phyloP scores from a whole-genome alignment of 2,329 filamentous ascomycete species.

The Cladosporium velox region DNA sequence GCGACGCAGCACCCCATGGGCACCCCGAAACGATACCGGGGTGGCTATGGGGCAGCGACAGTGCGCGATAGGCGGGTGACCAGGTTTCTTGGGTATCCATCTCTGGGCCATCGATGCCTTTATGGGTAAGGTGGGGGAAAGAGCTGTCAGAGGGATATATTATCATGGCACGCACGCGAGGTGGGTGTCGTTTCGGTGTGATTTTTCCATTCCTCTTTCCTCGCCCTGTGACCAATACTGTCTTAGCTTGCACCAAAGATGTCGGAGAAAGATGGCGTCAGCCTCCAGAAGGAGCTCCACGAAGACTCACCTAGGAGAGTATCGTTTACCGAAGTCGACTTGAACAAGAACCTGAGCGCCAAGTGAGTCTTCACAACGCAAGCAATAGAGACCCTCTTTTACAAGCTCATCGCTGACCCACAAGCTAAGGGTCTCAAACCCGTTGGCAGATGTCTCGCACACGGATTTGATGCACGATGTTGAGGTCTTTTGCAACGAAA shows the following conservation, averaged over 20 bases:
- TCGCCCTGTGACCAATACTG: background rate
- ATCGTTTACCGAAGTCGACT: slow-evolving; percentile 23
- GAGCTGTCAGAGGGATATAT: slow-evolving; percentile 17
- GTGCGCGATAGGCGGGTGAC: background rate
- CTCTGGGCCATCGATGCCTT: slow-evolving; percentile 16
- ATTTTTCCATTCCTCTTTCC: background rate
- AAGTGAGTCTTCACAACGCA: slow-evolving; percentile 22
- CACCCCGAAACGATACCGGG: slow-evolving; percentile 14
- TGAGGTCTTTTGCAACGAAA: slow-evolving; percentile 54
- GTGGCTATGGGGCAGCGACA: background rate
- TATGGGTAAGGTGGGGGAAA: slow-evolving; percentile 5
- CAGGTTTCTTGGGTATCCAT: slow-evolving; percentile 9
- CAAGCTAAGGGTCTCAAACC: slow-evolving; percentile 50
- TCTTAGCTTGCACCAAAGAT: background rate
- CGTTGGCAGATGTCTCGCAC: slow-evolving; percentile 55
- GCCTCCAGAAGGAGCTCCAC: slow-evolving; percentile 9
- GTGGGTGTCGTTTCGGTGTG: background rate
- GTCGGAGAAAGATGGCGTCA: slow-evolving; percentile 13
- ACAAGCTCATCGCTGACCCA: slow-evolving; percentile 14
- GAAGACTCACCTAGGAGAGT: background rate
- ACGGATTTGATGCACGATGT: slow-evolving; percentile 57
- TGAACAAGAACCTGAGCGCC: slow-evolving; percentile 32
- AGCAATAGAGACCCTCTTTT: slow-evolving; percentile 20
- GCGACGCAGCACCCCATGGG: slow-evolving; percentile 16
- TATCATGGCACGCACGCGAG: slow-evolving; percentile 1